Evolutionary conservation across 2,329 filamentous ascomycete genomes (phyloP).

Genomic region (Colletotrichum magnum): DNA sequence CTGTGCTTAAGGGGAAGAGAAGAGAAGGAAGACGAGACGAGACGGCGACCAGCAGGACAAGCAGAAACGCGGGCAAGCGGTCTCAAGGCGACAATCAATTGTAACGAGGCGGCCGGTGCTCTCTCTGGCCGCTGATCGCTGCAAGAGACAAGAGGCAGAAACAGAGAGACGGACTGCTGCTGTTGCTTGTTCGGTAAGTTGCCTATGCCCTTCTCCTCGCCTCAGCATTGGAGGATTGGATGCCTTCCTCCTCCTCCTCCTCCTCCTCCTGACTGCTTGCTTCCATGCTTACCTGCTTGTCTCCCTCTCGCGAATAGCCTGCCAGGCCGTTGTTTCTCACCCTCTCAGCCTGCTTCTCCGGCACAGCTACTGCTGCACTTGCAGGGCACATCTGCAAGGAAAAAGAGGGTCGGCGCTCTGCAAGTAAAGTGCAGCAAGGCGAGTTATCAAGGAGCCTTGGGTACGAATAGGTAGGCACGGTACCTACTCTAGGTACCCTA

Average conservation of each 20-base stretch:
- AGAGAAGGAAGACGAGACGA: background rate
- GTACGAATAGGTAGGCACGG: too few species aligned
- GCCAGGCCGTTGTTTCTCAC: background rate
- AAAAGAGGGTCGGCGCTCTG: conserved; percentile 37
- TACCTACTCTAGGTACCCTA: too few species aligned
- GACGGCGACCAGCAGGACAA: conserved; percentile 17
- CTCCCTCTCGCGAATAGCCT: background rate
- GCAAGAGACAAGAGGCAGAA: conserved; percentile 1
- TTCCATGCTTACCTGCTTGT: background rate
- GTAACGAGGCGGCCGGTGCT: background rate
- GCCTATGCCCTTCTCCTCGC: too few species aligned
- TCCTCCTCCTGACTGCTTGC: too few species aligned
- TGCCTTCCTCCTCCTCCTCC: too few species aligned
- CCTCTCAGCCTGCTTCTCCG: conserved; percentile 31
- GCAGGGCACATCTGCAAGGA: conserved; percentile 41
- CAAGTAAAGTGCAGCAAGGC: conserved; percentile 31
- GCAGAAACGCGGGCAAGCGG: conserved; percentile 11
- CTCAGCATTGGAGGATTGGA: too few species aligned
- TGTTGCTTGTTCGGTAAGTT: too few species aligned
- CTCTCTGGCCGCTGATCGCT: background rate
- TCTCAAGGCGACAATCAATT: conserved; percentile 13
- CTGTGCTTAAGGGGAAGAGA: background rate
- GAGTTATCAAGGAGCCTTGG: too few species aligned
- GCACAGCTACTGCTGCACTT: conserved; percentile 24
- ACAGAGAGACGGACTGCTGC: background rate